phyloP scores from a whole-genome alignment of 345 rosid species.

The Citrus trifoliata region DNA sequence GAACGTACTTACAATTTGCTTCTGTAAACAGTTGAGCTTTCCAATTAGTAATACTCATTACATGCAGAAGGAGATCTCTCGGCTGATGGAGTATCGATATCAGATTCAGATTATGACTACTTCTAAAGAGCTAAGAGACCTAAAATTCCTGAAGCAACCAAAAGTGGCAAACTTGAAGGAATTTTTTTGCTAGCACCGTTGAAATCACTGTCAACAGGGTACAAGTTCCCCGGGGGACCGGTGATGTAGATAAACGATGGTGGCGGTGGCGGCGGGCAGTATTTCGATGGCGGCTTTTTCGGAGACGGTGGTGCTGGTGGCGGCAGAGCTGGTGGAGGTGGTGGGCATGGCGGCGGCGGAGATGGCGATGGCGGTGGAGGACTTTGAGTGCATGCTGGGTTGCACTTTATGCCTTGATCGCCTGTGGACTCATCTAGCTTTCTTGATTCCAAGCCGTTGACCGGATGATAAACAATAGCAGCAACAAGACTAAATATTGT shows the following conservation, averaged over 20 bases:
- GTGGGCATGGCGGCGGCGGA: conserved; percentile 25
- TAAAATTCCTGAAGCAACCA: conserved; percentile 31
- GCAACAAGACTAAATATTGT: conserved; percentile 5
- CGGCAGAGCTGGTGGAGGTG: conserved; percentile 29
- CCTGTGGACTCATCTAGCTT: conserved; percentile 29
- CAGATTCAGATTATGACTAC: not conserved
- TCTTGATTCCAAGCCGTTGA: conserved; percentile 19
- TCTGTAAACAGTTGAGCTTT: not conserved
- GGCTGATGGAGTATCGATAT: not conserved
- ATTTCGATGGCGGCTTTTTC: conserved; percentile 39
- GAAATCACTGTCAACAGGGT: conserved; percentile 34
- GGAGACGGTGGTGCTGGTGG: conserved; percentile 27
- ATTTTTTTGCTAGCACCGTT: not conserved
- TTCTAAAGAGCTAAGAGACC: conserved; percentile 19
- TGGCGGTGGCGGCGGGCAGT: conserved; percentile 42
- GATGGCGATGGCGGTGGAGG: conserved; percentile 40
- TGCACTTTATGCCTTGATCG: conserved; percentile 31
- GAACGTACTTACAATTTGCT: not conserved
- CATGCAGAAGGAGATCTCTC: not conserved
- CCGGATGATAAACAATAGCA: not conserved
- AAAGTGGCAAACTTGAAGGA: not conserved
- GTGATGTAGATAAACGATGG: conserved; percentile 39
- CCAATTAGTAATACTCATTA: not conserved
- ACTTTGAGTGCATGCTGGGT: conserved; percentile 27
- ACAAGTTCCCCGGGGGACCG: conserved; percentile 34